Percentiles rank a stretch among this genome's conserved stretches.
Evolutionary conservation across 139 green algal genomes (phyloP).

Genomic region (Micractinium conductrix): DNA sequence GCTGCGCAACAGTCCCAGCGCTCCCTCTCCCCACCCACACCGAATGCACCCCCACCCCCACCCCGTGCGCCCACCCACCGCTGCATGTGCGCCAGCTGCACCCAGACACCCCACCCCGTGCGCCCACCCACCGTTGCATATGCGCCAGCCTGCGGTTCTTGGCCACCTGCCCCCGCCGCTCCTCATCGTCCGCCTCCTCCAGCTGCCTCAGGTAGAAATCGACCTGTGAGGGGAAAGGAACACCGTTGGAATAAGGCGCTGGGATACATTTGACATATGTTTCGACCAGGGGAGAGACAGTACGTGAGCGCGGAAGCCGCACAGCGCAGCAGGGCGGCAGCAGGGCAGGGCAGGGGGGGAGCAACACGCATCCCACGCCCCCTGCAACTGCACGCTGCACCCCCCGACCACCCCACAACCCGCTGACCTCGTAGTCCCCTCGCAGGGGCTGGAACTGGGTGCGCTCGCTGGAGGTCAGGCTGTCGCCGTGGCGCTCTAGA

Average conservation of each 20-base stretch:
- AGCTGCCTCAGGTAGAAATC: constrained; percentile 54
- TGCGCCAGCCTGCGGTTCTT: constrained; percentile 76
- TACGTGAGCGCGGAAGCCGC: too few species aligned
- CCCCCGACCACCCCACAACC: too few species aligned
- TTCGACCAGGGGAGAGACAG: too few species aligned
- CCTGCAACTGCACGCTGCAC: too few species aligned
- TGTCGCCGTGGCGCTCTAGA: constrained; percentile 52
- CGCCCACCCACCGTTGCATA: constrained; percentile 51
- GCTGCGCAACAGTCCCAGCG: too few species aligned
- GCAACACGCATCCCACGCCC: too few species aligned
- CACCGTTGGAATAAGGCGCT: not conserved
- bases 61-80: not conserved
- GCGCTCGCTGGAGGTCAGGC: constrained; percentile 44
- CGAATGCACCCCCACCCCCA: too few species aligned
- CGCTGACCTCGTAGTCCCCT: constrained; percentile 12
- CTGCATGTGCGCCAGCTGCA: constrained; percentile 71
- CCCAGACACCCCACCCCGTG: too few species aligned
- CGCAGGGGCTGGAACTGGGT: constrained; percentile 42
- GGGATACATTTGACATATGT: too few species aligned
- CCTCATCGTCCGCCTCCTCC: constrained; percentile 28
- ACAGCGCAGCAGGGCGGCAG: too few species aligned
- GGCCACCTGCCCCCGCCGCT: constrained; percentile 15
- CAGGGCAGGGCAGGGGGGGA: not conserved
- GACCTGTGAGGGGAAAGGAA: constrained; percentile 37
- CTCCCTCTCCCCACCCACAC: too few species aligned